Base-by-base conservation (phyloP, 2,329 filamentous ascomycete genomes). In the Atkinsonella texensis region DNA sequence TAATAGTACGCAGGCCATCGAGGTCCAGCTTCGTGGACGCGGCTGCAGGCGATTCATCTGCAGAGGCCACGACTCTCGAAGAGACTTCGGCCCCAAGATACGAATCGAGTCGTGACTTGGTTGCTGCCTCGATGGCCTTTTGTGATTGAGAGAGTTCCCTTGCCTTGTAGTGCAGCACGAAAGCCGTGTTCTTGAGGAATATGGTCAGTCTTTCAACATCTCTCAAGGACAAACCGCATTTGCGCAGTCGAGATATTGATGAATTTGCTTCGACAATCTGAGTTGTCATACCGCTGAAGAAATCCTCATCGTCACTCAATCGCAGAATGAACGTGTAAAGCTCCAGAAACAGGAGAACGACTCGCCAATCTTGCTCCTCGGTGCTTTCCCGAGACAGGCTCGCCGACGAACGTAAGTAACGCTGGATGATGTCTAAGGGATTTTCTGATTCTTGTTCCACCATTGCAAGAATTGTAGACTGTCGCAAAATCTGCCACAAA, bases 241-340 rank as follows among this genome's bases (percentile, higher is more conserved):
- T 74, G 66, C 74, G 75, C 56, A 76, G 74, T 50, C 72, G 74
- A 49, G 73, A 77, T 51, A 60, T 71, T 23, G 65, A 70, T 31
- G 64, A 70, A 46, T 64, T 67, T 18, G 59, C 63, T n/a, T 68
- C 65, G 18, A 70, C 58, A 32, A 65, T 53, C 50, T 62, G 58
- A 28, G 73, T 70, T 40, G 66, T 70, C 55, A 78, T 69, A 51
- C 76, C 75, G 52, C 81, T 79, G 55, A 95, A 85, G 63, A 98
- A 98, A 60, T 98, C 93, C 58, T 97, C 91, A 56, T 98, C 93
- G 59, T 98, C 93, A 64, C 91, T 95, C 35, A 97, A 81, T 59
- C 93, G 86, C 12, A 97, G 73, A 2, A 96, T 81, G 63, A 97
- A 97, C 2, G 86, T 89, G 64, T 96, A 98, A 0, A 98, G 77